phyloP scores from a whole-genome alignment of 179 eudicot species.

The Corrigiola litoralis region DNA sequence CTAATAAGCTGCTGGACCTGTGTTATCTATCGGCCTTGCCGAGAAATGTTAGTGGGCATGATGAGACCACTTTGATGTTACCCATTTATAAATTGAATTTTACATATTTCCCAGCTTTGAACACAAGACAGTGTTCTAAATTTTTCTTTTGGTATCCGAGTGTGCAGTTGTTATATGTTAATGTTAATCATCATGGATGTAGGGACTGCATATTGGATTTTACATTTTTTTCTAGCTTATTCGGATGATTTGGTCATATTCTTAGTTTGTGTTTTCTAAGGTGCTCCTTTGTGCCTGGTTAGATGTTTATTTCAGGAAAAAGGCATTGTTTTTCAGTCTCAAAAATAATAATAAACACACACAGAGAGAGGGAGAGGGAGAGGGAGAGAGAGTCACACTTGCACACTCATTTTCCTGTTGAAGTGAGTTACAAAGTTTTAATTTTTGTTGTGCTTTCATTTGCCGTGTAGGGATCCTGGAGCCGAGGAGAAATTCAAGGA shows the following conservation, averaged over 20 bases:
- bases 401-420: not conserved
- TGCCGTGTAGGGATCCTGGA: constrained; percentile 71
- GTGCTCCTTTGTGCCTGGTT: not conserved
- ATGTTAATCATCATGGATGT: not conserved
- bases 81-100: too few relatives aligned
- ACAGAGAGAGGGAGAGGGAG: not conserved
- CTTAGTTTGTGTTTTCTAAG: not conserved
- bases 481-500: constrained; percentile 91
- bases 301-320: too few relatives aligned
- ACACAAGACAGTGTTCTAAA: too few relatives aligned
- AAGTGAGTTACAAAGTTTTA: not conserved
- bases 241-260: not conserved
- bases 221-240: not conserved
- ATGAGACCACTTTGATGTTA: too few relatives aligned
- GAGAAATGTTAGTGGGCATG: too few relatives aligned
- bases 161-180: not conserved
- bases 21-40: too few relatives aligned
- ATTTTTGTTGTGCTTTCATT: not conserved
- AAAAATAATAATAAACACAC: not conserved
- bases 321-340: too few relatives aligned
- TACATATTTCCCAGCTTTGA: too few relatives aligned
- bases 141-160: not conserved
- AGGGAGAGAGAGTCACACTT: not conserved
- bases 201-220: not conserved
- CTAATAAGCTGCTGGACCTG: too few relatives aligned